Percentiles rank a stretch among this genome's conserved stretches.
These are phyloP conservation scores for Decorospora gaudefroyi DNA, from an alignment of 2,329 filamentous ascomycete genomes.

Conservation along the genomic window DNA sequence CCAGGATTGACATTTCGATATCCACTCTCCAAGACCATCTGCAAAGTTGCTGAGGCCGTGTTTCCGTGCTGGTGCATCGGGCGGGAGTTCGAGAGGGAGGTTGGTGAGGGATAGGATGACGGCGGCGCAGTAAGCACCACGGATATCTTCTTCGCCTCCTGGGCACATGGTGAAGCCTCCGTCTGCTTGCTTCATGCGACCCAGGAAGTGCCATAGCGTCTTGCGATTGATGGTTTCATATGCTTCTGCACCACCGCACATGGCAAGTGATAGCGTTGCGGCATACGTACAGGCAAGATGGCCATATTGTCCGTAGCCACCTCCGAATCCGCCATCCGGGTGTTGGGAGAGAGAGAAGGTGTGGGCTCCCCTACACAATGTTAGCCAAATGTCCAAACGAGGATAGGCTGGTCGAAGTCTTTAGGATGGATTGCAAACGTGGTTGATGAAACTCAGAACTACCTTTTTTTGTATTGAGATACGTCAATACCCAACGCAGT, in stretches of 20 bases:
- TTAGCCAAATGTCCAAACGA: slow-evolving; percentile 17
- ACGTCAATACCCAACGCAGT: slow-evolving; percentile 76
- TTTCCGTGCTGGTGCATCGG: slow-evolving; percentile 68
- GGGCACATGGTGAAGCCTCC: slow-evolving; percentile 88
- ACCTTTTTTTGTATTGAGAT: slow-evolving; percentile 65
- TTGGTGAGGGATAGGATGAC: slow-evolving; percentile 82
- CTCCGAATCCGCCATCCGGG: slow-evolving; percentile 80
- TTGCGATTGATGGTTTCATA: slow-evolving; percentile 79
- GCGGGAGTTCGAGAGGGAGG: slow-evolving; percentile 77
- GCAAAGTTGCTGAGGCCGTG: slow-evolving; percentile 69
- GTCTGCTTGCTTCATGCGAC: slow-evolving; percentile 78
- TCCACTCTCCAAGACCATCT: slow-evolving; percentile 75
- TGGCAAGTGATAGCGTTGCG: slow-evolving; percentile 73
- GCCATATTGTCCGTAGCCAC: slow-evolving; percentile 86
- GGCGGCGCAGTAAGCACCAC: slow-evolving; percentile 89
- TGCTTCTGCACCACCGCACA: slow-evolving; percentile 74
- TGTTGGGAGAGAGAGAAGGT: slow-evolving; percentile 86
- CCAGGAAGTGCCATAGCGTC: slow-evolving; percentile 90
- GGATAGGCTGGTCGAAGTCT: too few species aligned
- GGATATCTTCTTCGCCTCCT: slow-evolving; percentile 89
- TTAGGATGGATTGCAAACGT: too few species aligned
- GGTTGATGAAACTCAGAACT: slow-evolving; percentile 38
- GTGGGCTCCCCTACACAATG: slow-evolving; percentile 60
- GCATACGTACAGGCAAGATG: slow-evolving; percentile 92
- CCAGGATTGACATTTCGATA: slow-evolving; percentile 87